Evolutionary conservation across 306 rosid species (phyloP), one percentile per base, ranked within the genome.

Genomic region (Mucuna pruriens): DNA sequence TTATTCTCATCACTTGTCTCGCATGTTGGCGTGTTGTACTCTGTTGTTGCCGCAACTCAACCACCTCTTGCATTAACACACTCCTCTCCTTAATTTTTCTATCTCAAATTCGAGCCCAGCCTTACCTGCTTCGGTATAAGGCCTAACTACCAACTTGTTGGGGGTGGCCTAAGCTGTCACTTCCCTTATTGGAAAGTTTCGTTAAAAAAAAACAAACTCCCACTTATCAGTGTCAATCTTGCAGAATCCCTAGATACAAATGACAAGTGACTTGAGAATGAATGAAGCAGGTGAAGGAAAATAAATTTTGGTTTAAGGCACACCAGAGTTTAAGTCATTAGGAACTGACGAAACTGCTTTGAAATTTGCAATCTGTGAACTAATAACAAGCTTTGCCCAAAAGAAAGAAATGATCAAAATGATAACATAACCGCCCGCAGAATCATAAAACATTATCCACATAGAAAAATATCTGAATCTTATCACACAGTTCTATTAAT

Each of bases 151-250:
- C 86, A 25, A 78, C 60, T 74, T 86, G 91, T 38, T 84, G 90
- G 40, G 90, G 75, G 70, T 60, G 92, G 39, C 77, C 75, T 91
- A 33, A 93, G 82, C 80, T 86, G 85, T 74, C 74, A 90, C 67
- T 74, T 83, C 54, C 94, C 96, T 67, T 83, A 85, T 83, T 62
- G 89, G 75, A 93, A 93, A 71, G 87, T 87, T 86, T 88, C 97
- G 51, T 93, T 86, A 16, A 83, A 90, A 81, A n/a, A n/a, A n/a
- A n/a, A n/a, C n/a, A n/a, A 93, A 93, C 81, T 93, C 97, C 97
- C 96, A 93, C 62, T 78, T 85, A 60, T 93, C 93, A 5, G 94
- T 42, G 71, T 93, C 93, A 71, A 91, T 85, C 87, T 93, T 93
- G 88, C 89, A 94, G 84, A 93, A 93, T 5, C 97, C 95, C 97